Base-by-base conservation (phyloP, 2,329 filamentous ascomycete species). In the Didymella exigua region DNA sequence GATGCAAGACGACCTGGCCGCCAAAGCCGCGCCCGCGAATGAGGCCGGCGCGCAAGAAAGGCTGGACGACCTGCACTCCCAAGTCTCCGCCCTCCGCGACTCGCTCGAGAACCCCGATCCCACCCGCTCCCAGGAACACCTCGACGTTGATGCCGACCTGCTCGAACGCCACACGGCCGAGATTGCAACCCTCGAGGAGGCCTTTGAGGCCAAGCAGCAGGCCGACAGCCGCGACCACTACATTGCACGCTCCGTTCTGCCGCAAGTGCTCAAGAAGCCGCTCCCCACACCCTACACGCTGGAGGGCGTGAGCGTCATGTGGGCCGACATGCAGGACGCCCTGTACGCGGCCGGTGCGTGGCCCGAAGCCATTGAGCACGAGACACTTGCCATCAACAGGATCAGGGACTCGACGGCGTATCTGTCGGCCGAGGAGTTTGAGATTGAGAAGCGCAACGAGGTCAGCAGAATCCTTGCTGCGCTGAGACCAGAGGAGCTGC, bases 291-390 rank as follows among this genome's bases (percentile, higher is more conserved):
- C 66, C 11, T 73, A 69, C 45, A 61, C 62, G 10, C 60, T 70
- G 5, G 51, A 68, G 4, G 65, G 60, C 26, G 61, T 76, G 2
- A 55, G 48, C 13, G 62, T 76, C 21, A 55, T 62, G 21, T 76
- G 75, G 75, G 65, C 67, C 5, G 68, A 76, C 38, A 47, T 73
- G 11, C 51, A 61, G 19, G 73, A 76, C 47, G 69, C 67, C 11
- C 53, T 71, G 18, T 71, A 69, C 54, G 67, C 67, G 0, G 47
- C 52, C 1, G 59, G 53, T 0, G 34, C 59, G 6, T 69, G 67
- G 67, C 65, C 67, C 14, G 61, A 58, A 1, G 36, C 43, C 7
- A 67, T 71, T 10, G 54, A 56, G 13, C 67, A 70, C 56, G 67
- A 70, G 24, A 37, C 46, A 0, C 54, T 71, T 2, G 37, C 53